Evolutionary conservation across 208 protist species (phyloP).

Genomic region (Crithidia fasciculata): DNA sequence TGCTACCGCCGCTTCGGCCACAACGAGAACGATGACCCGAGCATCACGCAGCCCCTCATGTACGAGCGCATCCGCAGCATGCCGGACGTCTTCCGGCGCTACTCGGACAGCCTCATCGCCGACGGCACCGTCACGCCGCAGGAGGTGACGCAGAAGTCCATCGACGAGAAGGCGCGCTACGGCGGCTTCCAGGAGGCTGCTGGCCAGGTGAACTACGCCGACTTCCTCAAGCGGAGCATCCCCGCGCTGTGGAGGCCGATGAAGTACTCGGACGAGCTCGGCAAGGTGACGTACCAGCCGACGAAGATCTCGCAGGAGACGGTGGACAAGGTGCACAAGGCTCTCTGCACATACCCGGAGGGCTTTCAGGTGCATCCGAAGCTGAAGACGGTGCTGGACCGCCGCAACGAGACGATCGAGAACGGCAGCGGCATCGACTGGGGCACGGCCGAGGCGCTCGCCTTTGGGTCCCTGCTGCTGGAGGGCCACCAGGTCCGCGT

Average conservation of each 20-base stretch:
- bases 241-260: slow-evolving; percentile 71
- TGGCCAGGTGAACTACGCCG: slow-evolving; percentile 78
- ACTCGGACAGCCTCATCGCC: slow-evolving; percentile 80
- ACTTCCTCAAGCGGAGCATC: slow-evolving; percentile 81
- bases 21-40: slow-evolving; percentile 98
- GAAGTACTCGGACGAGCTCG: slow-evolving; percentile 82
- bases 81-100: slow-evolving; percentile 84
- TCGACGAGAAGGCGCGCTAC: slow-evolving; percentile 80
- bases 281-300: slow-evolving; percentile 54
- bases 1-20: slow-evolving; percentile 97
- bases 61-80: slow-evolving; percentile 93
- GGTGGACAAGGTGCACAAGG: slow-evolving; percentile 60
- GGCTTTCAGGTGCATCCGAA: slow-evolving; percentile 87
- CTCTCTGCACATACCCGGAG: slow-evolving; percentile 72
- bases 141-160: slow-evolving; percentile 72
- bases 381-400: slow-evolving; percentile 81
- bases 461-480: slow-evolving; percentile 93
- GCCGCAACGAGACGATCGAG: slow-evolving; percentile 77
- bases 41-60: slow-evolving; percentile 98
- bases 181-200: slow-evolving; percentile 73
- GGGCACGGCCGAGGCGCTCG: slow-evolving; percentile 95
- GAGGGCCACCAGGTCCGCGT: slow-evolving; percentile 96
- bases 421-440: slow-evolving; percentile 90
- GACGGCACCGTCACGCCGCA: slow-evolving; percentile 78
- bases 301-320: slow-evolving; percentile 74